phyloP scores from a whole-genome alignment of 768 basidiomycete species.

The Macrocybe gigantea region DNA sequence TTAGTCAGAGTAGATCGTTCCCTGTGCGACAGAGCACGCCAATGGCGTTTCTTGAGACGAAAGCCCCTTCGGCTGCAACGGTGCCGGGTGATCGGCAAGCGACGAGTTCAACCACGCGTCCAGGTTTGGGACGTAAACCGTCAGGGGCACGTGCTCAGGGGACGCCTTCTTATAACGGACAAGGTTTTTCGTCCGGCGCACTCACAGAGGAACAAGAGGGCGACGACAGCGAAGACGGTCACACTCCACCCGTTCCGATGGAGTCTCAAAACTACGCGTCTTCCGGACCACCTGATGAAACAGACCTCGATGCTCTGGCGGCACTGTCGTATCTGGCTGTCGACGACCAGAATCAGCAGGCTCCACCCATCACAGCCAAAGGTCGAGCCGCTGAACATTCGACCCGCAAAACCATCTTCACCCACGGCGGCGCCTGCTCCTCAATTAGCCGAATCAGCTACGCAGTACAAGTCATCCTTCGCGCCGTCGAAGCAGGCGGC shows the following conservation, averaged over 20 bases:
- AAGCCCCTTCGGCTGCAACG: constrained; percentile 13
- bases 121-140: constrained; percentile 60
- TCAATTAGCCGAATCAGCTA: constrained; percentile 3
- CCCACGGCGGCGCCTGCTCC: constrained; percentile 17
- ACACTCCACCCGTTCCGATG: not conserved
- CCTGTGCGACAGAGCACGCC: constrained; percentile 30
- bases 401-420: constrained; percentile 17
- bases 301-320: constrained; percentile 67
- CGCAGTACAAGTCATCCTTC: constrained; percentile 78
- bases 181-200: constrained; percentile 31
- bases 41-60: constrained; percentile 28
- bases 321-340: constrained; percentile 71
- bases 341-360: constrained; percentile 16
- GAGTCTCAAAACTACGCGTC: not conserved
- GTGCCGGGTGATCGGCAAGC: constrained; percentile 18
- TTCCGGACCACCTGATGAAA: constrained; percentile 34
- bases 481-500: constrained; percentile 79
- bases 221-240: constrained; percentile 17
- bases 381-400: constrained; percentile 32
- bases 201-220: constrained; percentile 29
- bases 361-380: constrained; percentile 18
- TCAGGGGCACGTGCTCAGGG: constrained; percentile 78
- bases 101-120: constrained; percentile 27
- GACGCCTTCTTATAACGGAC: constrained; percentile 35
- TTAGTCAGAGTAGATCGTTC: constrained; percentile 9